Evolutionary conservation across 2,329 filamentous ascomycete genomes (phyloP).

Genomic region (Byssochlamys sp.): DNA sequence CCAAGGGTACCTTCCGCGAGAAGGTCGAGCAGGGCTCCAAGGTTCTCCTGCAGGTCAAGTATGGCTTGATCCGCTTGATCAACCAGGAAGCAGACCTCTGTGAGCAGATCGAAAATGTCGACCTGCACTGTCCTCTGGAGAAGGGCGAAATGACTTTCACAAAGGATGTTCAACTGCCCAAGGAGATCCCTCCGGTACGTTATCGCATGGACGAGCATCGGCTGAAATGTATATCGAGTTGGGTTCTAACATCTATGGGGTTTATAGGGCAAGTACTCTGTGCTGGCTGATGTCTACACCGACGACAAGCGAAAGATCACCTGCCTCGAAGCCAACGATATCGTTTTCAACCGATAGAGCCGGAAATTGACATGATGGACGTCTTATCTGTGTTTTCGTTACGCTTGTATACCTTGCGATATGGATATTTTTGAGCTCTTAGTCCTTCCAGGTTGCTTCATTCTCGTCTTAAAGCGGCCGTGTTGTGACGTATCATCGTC

Average conservation of each 20-base stretch:
- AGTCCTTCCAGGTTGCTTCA: neutral
- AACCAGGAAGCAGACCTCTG: slow-evolving; percentile 74
- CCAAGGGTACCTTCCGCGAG: slow-evolving; percentile 63
- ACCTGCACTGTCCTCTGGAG: slow-evolving; percentile 78
- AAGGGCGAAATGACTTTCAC: slow-evolving; percentile 62
- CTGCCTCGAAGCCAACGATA: slow-evolving; percentile 61
- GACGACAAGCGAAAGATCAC: slow-evolving; percentile 66
- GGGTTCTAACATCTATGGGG: neutral
- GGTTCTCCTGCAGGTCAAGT: slow-evolving; percentile 78
- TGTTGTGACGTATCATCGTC: neutral
- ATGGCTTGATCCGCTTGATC: slow-evolving; percentile 82
- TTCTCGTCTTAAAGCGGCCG: neutral
- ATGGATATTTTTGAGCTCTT: slow-evolving; percentile 1
- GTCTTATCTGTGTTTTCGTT: neutral
- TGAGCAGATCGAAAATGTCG: slow-evolving; percentile 78
- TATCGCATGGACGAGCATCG: neutral
- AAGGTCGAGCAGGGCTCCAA: slow-evolving; percentile 68
- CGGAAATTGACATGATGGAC: neutral
- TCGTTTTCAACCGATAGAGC: slow-evolving; percentile 17
- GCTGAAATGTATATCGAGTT: neutral
- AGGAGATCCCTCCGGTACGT: slow-evolving; percentile 78
- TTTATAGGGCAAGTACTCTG: slow-evolving; percentile 73
- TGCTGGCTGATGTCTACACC: slow-evolving; percentile 75
- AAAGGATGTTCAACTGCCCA: slow-evolving; percentile 77
- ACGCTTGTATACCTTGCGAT: neutral